phyloP scores from a whole-genome alignment of 768 basidiomycete species.

The Holtermannia corniformis region DNA sequence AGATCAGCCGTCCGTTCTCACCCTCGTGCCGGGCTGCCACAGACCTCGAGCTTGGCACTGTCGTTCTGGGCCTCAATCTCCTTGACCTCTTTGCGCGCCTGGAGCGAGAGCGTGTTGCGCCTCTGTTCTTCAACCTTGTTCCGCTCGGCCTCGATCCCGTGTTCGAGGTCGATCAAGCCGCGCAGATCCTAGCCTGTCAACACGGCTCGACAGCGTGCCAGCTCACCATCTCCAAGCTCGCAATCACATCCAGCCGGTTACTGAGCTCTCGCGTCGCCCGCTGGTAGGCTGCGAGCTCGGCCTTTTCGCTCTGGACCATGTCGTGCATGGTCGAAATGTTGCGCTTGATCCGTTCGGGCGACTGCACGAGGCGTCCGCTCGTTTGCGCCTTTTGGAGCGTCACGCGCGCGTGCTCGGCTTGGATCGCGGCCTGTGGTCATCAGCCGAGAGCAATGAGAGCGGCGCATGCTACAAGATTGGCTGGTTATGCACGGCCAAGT shows the following conservation, averaged over 20 bases:
- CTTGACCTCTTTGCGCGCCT: conserved; percentile 55
- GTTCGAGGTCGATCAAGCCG: conserved; percentile 28
- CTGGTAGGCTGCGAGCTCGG: conserved; percentile 55
- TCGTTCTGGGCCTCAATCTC: conserved; percentile 65
- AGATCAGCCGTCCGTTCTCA: no score
- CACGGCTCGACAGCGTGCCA: not conserved
- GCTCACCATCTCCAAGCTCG: conserved; percentile 63
- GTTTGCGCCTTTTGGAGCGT: conserved; percentile 57
- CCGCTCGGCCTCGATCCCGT: conserved; percentile 20
- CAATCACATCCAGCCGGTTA: conserved; percentile 59
- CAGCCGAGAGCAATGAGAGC: no score
- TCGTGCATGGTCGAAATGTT: conserved; percentile 67
- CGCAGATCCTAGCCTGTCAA: conserved; percentile 3
- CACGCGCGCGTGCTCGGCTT: conserved; percentile 50
- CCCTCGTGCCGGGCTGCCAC: no score
- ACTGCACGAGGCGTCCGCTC: conserved; percentile 72
- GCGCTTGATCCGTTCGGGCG: conserved; percentile 77
- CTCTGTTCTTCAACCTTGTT: conserved; percentile 41
- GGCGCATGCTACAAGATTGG: no score
- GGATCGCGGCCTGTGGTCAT: not conserved
- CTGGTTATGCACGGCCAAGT: no score
- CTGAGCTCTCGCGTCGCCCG: conserved; percentile 68
- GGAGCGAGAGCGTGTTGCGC: conserved; percentile 64
- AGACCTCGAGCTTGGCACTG: conserved; percentile 52
- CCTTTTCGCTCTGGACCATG: conserved; percentile 62